Evolutionary conservation across 2,329 filamentous ascomycete species (phyloP).

Genomic region (Thyridium curvatum): DNA sequence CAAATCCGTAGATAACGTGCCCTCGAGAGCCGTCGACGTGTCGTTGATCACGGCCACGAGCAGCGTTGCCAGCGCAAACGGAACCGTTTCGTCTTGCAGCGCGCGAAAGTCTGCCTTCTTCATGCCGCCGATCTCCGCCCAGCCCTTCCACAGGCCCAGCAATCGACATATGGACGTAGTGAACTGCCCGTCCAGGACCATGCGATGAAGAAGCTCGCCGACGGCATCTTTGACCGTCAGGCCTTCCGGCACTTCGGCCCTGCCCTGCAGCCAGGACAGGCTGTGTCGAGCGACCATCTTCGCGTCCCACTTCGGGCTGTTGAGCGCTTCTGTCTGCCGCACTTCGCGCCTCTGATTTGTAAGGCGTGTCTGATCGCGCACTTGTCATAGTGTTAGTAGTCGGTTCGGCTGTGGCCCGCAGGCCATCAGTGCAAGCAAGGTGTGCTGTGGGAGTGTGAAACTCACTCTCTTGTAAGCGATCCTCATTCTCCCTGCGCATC

Average conservation of each 20-base stretch:
- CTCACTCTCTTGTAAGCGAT: constrained; percentile 40
- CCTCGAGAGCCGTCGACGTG: constrained; percentile 36
- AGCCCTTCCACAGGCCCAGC: constrained; percentile 46
- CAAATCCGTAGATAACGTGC: constrained; percentile 42
- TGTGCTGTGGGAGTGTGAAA: too few species aligned
- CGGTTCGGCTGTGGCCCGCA: background rate
- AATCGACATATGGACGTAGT: constrained; percentile 31
- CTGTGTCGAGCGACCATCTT: constrained; percentile 36
- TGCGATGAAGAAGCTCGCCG: constrained; percentile 41
- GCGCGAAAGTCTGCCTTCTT: constrained; percentile 33
- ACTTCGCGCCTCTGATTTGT: constrained; percentile 36
- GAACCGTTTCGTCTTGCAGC: constrained; percentile 28
- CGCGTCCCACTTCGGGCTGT: constrained; percentile 46
- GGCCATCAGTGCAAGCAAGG: too few species aligned
- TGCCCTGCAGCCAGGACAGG: constrained; percentile 35
- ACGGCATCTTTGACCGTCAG: constrained; percentile 30
- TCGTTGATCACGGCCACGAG: constrained; percentile 41
- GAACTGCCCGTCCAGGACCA: constrained; percentile 43
- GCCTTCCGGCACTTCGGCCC: constrained; percentile 9
- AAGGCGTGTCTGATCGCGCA: constrained; percentile 32
- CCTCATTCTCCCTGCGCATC: constrained; percentile 31
- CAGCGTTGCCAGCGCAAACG: constrained; percentile 41
- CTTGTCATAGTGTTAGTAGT: constrained; percentile 18
- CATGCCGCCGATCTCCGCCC: constrained; percentile 51
- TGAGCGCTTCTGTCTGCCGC: constrained; percentile 42